Conservation (phyloP, 306 rosid species). For the Cotoneaster glaucophyllus region DNA sequence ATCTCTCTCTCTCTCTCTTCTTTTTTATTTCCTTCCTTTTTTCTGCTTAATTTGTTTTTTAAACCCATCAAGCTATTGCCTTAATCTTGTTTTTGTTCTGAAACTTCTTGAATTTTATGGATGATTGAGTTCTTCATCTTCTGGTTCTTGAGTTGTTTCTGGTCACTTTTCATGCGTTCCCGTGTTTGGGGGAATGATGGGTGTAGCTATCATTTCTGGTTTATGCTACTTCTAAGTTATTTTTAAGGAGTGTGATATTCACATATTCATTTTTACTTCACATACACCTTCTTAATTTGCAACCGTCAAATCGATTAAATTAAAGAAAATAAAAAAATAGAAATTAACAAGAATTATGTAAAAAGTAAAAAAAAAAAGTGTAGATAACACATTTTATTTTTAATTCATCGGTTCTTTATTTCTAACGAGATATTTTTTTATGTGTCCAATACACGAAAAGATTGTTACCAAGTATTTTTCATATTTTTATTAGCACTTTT, state of each 20-base stretch:
- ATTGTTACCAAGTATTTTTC: not conserved
- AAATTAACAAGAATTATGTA: fast-evolving
- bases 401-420: too few relatives aligned
- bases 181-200: not conserved
- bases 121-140: not conserved
- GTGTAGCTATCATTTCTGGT: not conserved
- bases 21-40: not conserved
- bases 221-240: not conserved
- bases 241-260: too few relatives aligned
- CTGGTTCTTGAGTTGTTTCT: not conserved
- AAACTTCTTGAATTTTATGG: not conserved
- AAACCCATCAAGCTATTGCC: not conserved
- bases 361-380: fast-evolving
- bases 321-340: fast-evolving
- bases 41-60: not conserved
- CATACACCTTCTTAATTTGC: fast-evolving
- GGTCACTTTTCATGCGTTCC: not conserved
- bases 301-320: fast-evolving
- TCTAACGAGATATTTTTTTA: too few relatives aligned
- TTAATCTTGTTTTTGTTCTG: not conserved
- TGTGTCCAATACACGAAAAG: too few relatives aligned
- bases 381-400: too few relatives aligned
- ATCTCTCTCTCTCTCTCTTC: not conserved
- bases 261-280: too few relatives aligned
- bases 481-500: not conserved